phyloP scores from a whole-genome alignment of 768 basidiomycete genomes.

The Postia placenta region DNA sequence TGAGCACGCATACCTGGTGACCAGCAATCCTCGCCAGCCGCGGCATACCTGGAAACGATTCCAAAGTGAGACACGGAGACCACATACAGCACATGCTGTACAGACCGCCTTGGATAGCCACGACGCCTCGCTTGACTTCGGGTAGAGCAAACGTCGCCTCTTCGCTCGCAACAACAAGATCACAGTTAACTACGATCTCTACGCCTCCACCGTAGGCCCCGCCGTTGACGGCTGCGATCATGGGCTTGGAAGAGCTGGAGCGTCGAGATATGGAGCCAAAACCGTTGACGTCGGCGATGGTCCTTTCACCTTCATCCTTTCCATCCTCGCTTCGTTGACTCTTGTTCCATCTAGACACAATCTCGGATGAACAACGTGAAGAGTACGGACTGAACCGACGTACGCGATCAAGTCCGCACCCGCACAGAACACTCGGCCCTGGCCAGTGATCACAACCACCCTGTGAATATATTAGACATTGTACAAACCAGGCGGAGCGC shows the following conservation, averaged over 20 bases:
- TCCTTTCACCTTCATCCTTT: slow-evolving; percentile 36
- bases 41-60: slow-evolving; percentile 45
- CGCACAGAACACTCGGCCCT: slow-evolving; percentile 70
- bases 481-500: too few species aligned
- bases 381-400: too few species aligned
- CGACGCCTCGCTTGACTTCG: slow-evolving; percentile 73
- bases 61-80: neutral
- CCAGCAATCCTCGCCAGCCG: slow-evolving; percentile 59
- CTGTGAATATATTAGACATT: slow-evolving; percentile 35
- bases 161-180: slow-evolving; percentile 63
- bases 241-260: slow-evolving; percentile 54
- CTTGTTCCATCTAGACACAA: slow-evolving; percentile 50
- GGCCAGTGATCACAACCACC: slow-evolving; percentile 71
- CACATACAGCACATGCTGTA: slow-evolving; percentile 1
- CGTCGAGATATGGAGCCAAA: slow-evolving; percentile 74
- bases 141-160: slow-evolving; percentile 69
- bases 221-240: slow-evolving; percentile 80
- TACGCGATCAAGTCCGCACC: slow-evolving; percentile 76
- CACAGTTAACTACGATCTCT: slow-evolving; percentile 59
- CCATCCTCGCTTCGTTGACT: slow-evolving; percentile 37
- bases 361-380: neutral
- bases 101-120: slow-evolving; percentile 67
- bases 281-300: slow-evolving; percentile 42
- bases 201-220: slow-evolving; percentile 35
- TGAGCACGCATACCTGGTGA: slow-evolving; percentile 71